Evolutionary conservation across 2,329 filamentous ascomycete genomes (phyloP).

Genomic region (Emydomyces testavorans): DNA sequence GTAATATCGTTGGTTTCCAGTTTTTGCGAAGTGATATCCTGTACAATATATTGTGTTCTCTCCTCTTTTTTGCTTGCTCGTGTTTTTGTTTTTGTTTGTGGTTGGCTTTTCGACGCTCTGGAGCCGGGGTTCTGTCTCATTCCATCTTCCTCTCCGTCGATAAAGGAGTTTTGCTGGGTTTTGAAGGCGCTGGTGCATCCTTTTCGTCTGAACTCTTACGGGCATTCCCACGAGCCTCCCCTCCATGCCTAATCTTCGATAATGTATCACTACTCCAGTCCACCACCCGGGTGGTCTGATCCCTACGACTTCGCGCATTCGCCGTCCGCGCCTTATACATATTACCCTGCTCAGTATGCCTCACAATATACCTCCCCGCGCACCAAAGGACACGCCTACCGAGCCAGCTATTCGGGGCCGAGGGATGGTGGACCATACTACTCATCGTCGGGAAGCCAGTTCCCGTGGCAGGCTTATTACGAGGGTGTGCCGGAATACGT

Average conservation of each 20-base stretch:
- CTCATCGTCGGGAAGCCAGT: slow-evolving; percentile 20
- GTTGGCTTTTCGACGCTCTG: slow-evolving; percentile 14
- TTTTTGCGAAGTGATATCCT: slow-evolving; percentile 29
- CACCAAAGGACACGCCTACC: slow-evolving; percentile 43
- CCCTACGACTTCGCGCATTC: slow-evolving; percentile 39
- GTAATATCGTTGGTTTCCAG: slow-evolving; percentile 11
- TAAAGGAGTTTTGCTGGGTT: not conserved
- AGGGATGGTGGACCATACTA: slow-evolving; percentile 33
- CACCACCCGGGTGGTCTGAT: slow-evolving; percentile 37
- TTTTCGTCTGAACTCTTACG: slow-evolving; percentile 1
- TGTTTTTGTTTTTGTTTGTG: slow-evolving; percentile 14
- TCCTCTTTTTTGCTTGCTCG: slow-evolving; percentile 16
- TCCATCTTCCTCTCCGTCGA: not conserved
- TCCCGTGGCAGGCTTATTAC: slow-evolving; percentile 34
- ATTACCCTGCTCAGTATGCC: slow-evolving; percentile 45
- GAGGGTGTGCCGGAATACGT: slow-evolving; percentile 39
- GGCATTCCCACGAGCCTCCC: slow-evolving; percentile 12
- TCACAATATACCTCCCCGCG: slow-evolving; percentile 38
- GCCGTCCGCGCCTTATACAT: slow-evolving; percentile 40
- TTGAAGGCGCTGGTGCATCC: not conserved
- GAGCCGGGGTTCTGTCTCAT: slow-evolving; percentile 12
- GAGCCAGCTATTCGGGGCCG: slow-evolving; percentile 44
- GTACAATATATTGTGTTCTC: slow-evolving; percentile 32
- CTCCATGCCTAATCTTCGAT: slow-evolving; percentile 20
- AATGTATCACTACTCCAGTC: slow-evolving; percentile 39